Evolutionary conservation across 129 eudicot genomes (phyloP).

Genomic region (Lactuca sativa): DNA sequence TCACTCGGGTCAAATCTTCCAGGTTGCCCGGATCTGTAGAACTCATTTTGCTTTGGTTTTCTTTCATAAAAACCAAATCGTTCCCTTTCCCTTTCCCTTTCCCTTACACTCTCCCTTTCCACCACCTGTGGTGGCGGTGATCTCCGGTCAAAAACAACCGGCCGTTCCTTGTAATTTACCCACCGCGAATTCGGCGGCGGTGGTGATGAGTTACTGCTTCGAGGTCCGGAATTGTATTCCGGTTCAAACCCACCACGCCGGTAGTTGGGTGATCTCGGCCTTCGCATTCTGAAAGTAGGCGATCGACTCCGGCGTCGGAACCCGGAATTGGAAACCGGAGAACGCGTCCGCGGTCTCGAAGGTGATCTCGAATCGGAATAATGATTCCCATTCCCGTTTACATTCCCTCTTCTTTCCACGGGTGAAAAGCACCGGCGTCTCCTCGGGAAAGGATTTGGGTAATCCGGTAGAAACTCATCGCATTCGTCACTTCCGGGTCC

Average conservation of each 20-base stretch:
- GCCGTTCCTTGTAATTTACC: slow-evolving; percentile 32
- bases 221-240: slow-evolving; percentile 33
- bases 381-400: slow-evolving; percentile 20
- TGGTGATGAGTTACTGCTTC: slow-evolving; percentile 34
- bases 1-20: slow-evolving; percentile 36
- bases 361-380: slow-evolving; percentile 37
- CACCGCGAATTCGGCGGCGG: slow-evolving; percentile 30
- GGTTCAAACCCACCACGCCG: slow-evolving; percentile 29
- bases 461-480: slow-evolving; percentile 35
- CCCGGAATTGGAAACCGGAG: slow-evolving; percentile 32
- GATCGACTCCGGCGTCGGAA: slow-evolving; percentile 41
- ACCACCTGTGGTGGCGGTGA: slow-evolving; percentile 31
- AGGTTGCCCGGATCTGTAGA: slow-evolving; percentile 31
- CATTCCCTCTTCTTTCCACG: slow-evolving; percentile 32
- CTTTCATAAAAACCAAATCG: slow-evolving; percentile 25
- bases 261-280: slow-evolving; percentile 33
- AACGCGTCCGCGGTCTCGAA: slow-evolving; percentile 44
- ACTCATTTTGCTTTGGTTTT: slow-evolving; percentile 37
- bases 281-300: slow-evolving; percentile 37
- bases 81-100: slow-evolving; percentile 11
- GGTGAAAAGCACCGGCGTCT: slow-evolving; percentile 43
- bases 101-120: not conserved
- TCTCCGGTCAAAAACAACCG: slow-evolving; percentile 30
- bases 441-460: slow-evolving; percentile 38
- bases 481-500: slow-evolving; percentile 40